Evolutionary conservation across 352 stramenopile species (phyloP).

Genomic region (Globisporangium perplexum): DNA sequence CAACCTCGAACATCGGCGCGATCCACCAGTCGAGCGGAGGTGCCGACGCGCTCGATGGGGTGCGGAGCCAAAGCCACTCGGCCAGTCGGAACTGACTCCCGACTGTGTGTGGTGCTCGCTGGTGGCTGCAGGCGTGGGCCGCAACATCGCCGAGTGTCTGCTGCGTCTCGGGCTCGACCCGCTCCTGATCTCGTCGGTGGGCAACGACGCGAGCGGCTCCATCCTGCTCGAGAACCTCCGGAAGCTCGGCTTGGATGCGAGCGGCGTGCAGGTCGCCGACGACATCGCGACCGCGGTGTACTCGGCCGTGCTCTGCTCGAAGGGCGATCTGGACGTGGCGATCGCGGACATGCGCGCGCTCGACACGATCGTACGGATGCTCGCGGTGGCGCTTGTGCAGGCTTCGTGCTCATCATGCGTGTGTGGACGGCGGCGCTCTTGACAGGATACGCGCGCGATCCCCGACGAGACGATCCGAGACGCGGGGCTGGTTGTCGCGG

Average conservation of each 20-base stretch:
- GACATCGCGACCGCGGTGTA: constrained; percentile 77
- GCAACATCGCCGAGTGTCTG: constrained; percentile 90
- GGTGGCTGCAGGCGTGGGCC: constrained; percentile 70
- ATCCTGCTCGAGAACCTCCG: constrained; percentile 71
- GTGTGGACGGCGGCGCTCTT: background rate
- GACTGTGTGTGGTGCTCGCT: background rate
- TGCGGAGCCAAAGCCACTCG: too few relatives aligned
- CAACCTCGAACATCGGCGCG: constrained; percentile 86
- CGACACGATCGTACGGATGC: constrained; percentile 58
- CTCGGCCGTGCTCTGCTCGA: constrained; percentile 66
- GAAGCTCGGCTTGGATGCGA: constrained; percentile 50
- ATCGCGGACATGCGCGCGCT: constrained; percentile 86
- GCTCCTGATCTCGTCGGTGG: constrained; percentile 79
- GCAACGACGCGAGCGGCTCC: constrained; percentile 62
- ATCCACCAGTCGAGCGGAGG: constrained; percentile 81
- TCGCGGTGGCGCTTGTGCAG: too few relatives aligned
- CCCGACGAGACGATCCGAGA: constrained; percentile 39
- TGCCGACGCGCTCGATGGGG: too few relatives aligned
- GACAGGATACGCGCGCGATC: constrained; percentile 38
- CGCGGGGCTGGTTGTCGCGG: constrained; percentile 56
- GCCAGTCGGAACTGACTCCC: too few relatives aligned
- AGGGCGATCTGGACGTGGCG: constrained; percentile 78
- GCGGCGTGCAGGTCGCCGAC: constrained; percentile 43
- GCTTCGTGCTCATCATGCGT: too few relatives aligned
- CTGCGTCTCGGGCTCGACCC: constrained; percentile 57